Percentiles rank a stretch among this genome's conserved stretches.
These are phyloP conservation scores for Acanthamoeba culbertsoni DNA, from an alignment of 208 protist genomes.

Conservation along the genomic window DNA sequence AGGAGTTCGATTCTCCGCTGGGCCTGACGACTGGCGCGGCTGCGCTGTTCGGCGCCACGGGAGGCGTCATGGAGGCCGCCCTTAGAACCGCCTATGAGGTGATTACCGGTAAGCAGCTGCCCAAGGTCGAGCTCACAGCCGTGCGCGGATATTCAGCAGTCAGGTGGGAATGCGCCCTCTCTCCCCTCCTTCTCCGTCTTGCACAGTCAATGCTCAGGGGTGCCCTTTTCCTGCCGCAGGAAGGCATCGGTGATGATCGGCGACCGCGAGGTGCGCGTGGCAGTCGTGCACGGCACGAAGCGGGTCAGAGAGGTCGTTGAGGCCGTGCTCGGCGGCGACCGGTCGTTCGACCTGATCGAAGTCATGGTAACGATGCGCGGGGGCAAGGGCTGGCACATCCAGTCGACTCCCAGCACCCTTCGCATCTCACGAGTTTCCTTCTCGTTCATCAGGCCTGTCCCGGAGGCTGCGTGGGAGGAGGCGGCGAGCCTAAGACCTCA, in stretches of 20 bases:
- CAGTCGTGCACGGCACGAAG: slow-evolving; percentile 61
- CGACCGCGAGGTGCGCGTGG: slow-evolving; percentile 41
- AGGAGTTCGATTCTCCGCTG: slow-evolving; percentile 67
- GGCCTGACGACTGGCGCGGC: slow-evolving; percentile 67
- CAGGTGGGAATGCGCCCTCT: not conserved
- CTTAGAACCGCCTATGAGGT: slow-evolving; percentile 56
- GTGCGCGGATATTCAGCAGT: slow-evolving; percentile 10
- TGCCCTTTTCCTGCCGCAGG: slow-evolving; percentile 27
- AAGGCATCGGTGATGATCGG: slow-evolving; percentile 19
- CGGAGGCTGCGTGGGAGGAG: slow-evolving; percentile 77
- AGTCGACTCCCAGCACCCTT: too few species aligned
- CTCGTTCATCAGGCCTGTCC: slow-evolving; percentile 57
- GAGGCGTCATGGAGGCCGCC: slow-evolving; percentile 79
- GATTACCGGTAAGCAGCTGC: not conserved
- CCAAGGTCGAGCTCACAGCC: not conserved
- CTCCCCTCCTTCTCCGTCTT: not conserved
- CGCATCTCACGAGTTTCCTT: not conserved
- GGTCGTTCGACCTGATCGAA: slow-evolving; percentile 69
- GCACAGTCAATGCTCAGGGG: not conserved
- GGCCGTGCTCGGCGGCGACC: not conserved
- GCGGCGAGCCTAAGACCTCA: slow-evolving; percentile 71
- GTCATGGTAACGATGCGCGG: slow-evolving; percentile 65
- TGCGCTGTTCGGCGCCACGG: slow-evolving; percentile 67
- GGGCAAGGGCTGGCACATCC: not conserved
- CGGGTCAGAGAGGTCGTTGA: slow-evolving; percentile 8